Conservation (phyloP, 192 early-diverging fungal genomes). For the Coemansia sp. region DNA sequence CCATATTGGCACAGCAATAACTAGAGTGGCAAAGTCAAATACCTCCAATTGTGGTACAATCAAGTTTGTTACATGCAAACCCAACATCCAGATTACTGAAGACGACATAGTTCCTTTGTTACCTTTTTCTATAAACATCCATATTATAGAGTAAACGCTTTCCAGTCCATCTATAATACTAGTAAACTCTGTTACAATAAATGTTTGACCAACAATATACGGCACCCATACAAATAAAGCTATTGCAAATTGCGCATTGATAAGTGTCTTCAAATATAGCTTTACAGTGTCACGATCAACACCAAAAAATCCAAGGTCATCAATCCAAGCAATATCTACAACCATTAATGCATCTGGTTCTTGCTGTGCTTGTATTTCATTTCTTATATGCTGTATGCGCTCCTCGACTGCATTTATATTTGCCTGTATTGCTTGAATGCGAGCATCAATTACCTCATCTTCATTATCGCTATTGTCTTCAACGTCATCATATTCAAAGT, state of each 20-base stretch:
- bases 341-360: background rate
- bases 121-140: background rate
- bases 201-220: background rate
- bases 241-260: background rate
- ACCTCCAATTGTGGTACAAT: background rate
- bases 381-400: background rate
- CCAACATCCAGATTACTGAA: background rate
- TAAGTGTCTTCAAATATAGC: background rate
- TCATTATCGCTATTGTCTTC: background rate
- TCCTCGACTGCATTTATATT: background rate
- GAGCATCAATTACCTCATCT: background rate
- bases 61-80: background rate
- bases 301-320: background rate
- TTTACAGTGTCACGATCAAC: slow-evolving; percentile 4
- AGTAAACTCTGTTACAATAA: background rate
- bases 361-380: background rate
- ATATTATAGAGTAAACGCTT: background rate
- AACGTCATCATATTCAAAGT: background rate
- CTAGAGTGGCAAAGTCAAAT: background rate
- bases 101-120: background rate
- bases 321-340: slow-evolving; percentile 5
- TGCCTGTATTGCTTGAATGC: background rate
- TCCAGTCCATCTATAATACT: background rate
- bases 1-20: background rate
- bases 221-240: slow-evolving; percentile 4